Base-by-base conservation (phyloP, 2,329 filamentous ascomycete species). In the Orbilia quercus region DNA sequence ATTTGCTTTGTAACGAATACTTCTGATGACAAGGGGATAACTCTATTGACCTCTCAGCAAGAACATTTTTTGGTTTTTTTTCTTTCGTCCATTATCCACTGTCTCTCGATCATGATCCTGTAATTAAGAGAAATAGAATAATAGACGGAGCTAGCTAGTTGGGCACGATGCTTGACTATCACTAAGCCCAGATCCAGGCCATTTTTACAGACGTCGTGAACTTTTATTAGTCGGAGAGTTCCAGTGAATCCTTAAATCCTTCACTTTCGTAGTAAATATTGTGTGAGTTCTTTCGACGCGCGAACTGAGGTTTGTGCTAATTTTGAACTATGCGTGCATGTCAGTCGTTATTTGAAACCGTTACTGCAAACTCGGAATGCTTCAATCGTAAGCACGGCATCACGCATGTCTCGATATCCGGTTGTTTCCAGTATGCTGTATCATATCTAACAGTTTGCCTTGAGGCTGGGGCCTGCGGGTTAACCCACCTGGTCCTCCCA, bases 171-270 rank as follows among this genome's bases (percentile, higher is more conserved):
- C 31, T 6, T 12, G 31, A 34, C 6, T 6, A 34, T 34, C 23
- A 14, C 6, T 36, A 5, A 31, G 16, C 23, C 47, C 47, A 16
- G 12, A 88, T 90, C 6, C 90, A 90, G 83, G 82, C 80, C n/a
- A 89, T 90, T 83, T 89, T 90, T 25, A 91, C 94, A 78, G 91
- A 94, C 77, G n/a, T n/a, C n/a, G n/a, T n/a, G n/a, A n/a, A n/a
- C n/a, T n/a, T n/a, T n/a, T n/a, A n/a, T n/a, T n/a, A n/a, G n/a
- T n/a, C n/a, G n/a, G n/a, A n/a, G n/a, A n/a, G n/a, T n/a, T n/a
- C n/a, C n/a, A n/a, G n/a, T n/a, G n/a, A n/a, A n/a, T n/a, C n/a
- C n/a, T n/a, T n/a, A n/a, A n/a, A n/a, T n/a, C n/a, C n/a, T n/a
- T n/a, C n/a, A n/a, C n/a, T n/a, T n/a, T n/a, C n/a, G n/a, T n/a